Base-by-base conservation (phyloP, 805 yeast genomes). In the Monosporozyma unispora region DNA sequence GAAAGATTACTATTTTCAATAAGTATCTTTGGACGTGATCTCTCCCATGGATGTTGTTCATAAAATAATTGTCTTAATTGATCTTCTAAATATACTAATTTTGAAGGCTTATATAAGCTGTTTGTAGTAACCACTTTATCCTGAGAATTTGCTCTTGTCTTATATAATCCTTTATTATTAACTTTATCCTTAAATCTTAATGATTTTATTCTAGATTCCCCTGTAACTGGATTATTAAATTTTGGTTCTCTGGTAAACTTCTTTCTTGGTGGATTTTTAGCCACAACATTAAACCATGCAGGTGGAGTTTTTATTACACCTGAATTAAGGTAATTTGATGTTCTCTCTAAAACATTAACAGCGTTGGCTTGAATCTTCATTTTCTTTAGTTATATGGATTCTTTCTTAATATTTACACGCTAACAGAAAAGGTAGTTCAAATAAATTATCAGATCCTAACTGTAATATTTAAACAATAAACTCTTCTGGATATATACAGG, bases 1-100 rank as follows among this genome's bases (percentile, higher is more conserved):
- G 53, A 87, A 37, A 75, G 74, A 59, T 80, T 85, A 35, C 75
- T 74, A 59, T 81, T 85, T 66, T 93, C 99, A 44, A 89, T 75
- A 56, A 93, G 69, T 27, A 80, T 75, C 63, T 86, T 87, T 12
- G 98, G 96, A 57, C 95, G 78, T 1, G 98, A 87, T 48, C 90
- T 72, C 69, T 93, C 99, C 99, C 99, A 93, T 6, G 99, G 99
- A 68, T 93, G 99, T 64, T 90, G 96, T 51, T 81, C 80, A 67
- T 83, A 91, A 62, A 93, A 93, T 22, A 85, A 72, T 44, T 78
- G 74, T 70, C 99, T 80, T 57, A 93, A 69, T 58, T 83, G 80
- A 68, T 93, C 99, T 67, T 91, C 76, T 4, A 70, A 61, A 50
- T 60, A 71, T 22, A 54, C 55, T 37, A 71, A 56, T 45, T 63